phyloP scores from a whole-genome alignment of 495 filamentous ascomycete species.

The Penicillium soppii region DNA sequence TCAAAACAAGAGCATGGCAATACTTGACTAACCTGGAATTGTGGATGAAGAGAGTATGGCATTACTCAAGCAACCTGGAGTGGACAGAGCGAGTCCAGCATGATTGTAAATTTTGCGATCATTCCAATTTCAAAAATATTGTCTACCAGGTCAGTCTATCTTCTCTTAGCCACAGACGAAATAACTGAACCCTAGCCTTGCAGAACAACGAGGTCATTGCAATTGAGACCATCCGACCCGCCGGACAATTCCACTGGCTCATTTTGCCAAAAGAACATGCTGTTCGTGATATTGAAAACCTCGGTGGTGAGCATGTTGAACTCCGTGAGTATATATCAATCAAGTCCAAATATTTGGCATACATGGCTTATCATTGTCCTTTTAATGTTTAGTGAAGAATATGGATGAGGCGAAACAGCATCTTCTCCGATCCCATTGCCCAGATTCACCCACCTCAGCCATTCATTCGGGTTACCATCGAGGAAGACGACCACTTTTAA shows the following conservation, averaged over 20 bases:
- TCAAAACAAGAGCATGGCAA: too few relatives aligned
- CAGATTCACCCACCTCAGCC: neutral
- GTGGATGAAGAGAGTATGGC: neutral
- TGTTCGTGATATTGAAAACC: neutral
- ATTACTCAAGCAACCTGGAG: neutral
- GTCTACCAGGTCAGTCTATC: neutral
- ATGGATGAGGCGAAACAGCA: neutral
- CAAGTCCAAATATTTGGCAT: neutral
- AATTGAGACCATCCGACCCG: neutral
- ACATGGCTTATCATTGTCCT: neutral
- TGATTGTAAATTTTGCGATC: constrained; percentile 1
- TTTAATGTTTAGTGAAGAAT: neutral
- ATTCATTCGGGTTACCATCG: neutral
- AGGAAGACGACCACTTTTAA: neutral
- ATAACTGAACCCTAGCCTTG: too few relatives aligned
- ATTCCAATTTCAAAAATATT: neutral
- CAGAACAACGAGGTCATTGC: neutral
- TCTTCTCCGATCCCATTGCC: neutral
- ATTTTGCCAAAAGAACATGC: constrained; percentile 1
- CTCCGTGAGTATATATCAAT: neutral
- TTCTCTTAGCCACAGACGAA: neutral
- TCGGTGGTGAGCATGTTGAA: neutral
- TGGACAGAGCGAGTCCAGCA: constrained; percentile 2
- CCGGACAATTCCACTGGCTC: neutral
- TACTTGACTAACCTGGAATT: too few relatives aligned